Percentiles rank a stretch among this genome's conserved stretches.
Conservation (phyloP, 129 eudicot genomes). For the Centrapalus pauciflorus region DNA sequence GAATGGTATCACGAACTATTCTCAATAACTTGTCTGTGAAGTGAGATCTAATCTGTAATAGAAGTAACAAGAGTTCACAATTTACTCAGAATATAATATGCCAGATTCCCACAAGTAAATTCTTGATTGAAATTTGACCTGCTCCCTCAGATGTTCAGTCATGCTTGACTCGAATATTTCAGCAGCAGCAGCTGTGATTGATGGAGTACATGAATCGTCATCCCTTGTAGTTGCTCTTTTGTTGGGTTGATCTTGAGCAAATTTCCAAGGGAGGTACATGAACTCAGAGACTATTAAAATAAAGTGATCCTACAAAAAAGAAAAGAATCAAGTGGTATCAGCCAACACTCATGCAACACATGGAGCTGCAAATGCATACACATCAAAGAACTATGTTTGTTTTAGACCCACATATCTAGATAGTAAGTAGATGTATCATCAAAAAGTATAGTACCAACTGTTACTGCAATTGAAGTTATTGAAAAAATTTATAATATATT, state of each 20-base stretch:
- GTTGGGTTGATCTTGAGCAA: slow-evolving; percentile 52
- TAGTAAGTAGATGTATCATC: background rate
- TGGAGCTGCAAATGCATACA: background rate
- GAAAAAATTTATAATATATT: background rate
- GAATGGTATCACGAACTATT: slow-evolving; percentile 56
- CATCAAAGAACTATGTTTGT: background rate
- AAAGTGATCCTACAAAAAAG: slow-evolving; percentile 61
- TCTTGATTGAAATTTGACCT: slow-evolving; percentile 35
- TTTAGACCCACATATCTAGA: background rate
- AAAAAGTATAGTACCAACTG: background rate
- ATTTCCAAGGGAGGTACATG: slow-evolving; percentile 85
- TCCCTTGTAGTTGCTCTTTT: slow-evolving; percentile 42
- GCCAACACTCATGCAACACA: background rate
- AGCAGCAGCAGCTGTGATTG: slow-evolving; percentile 83
- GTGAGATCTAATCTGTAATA: slow-evolving; percentile 63
- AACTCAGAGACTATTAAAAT: slow-evolving; percentile 70
- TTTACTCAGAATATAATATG: background rate
- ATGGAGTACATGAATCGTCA: slow-evolving; percentile 82
- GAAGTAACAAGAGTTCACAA: slow-evolving; percentile 3
- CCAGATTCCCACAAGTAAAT: background rate
- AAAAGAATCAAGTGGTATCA: slow-evolving; percentile 8
- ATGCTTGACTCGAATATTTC: slow-evolving; percentile 58
- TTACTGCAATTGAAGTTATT: background rate
- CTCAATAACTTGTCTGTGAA: slow-evolving; percentile 68
- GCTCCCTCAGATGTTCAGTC: slow-evolving; percentile 58